Percentiles rank a stretch among this genome's conserved stretches.
Evolutionary conservation across 441 rosid genomes (phyloP).

Genomic region (Aleurites moluccanus): DNA sequence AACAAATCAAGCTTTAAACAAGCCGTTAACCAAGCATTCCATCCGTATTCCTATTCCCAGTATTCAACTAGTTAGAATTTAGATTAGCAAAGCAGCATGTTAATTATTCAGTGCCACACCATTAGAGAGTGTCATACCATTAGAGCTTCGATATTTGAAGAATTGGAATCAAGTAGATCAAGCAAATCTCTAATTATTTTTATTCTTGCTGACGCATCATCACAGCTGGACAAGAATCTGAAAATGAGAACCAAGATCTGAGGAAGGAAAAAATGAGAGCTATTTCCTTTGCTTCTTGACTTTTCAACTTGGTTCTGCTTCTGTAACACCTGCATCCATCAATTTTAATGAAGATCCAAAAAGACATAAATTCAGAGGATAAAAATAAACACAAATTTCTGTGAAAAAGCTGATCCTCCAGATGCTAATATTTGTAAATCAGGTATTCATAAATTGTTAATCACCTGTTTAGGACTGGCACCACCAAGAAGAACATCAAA

Average conservation of each 20-base stretch:
- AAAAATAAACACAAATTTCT: slow-evolving; percentile 6
- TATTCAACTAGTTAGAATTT: slow-evolving; percentile 30
- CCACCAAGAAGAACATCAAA: slow-evolving; percentile 99
- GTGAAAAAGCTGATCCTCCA: neutral
- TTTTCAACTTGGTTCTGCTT: slow-evolving; percentile 69
- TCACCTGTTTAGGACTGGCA: slow-evolving; percentile 99
- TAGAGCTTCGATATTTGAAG: slow-evolving; percentile 88
- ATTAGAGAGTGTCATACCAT: slow-evolving; percentile 72
- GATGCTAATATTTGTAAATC: slow-evolving; percentile 13
- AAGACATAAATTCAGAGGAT: slow-evolving; percentile 17
- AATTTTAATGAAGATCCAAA: slow-evolving; percentile 13
- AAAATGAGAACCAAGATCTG: slow-evolving; percentile 79
- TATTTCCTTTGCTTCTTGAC: slow-evolving; percentile 62
- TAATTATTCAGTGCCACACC: slow-evolving; percentile 50
- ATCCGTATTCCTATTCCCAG: slow-evolving; percentile 78
- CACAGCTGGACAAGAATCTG: slow-evolving; percentile 69
- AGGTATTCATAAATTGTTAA: slow-evolving; percentile 21
- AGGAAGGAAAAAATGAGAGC: slow-evolving; percentile 84
- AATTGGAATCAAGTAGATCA: slow-evolving; percentile 92
- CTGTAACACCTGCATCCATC: slow-evolving; percentile 73
- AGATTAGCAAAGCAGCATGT: slow-evolving; percentile 14
- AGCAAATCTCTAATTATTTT: slow-evolving; percentile 76
- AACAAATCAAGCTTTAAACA: slow-evolving; percentile 69
- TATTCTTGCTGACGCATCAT: slow-evolving; percentile 63
- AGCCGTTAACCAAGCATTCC: slow-evolving; percentile 91